phyloP scores from a whole-genome alignment of 768 basidiomycete species.

The Panaeolus papilionaceus region DNA sequence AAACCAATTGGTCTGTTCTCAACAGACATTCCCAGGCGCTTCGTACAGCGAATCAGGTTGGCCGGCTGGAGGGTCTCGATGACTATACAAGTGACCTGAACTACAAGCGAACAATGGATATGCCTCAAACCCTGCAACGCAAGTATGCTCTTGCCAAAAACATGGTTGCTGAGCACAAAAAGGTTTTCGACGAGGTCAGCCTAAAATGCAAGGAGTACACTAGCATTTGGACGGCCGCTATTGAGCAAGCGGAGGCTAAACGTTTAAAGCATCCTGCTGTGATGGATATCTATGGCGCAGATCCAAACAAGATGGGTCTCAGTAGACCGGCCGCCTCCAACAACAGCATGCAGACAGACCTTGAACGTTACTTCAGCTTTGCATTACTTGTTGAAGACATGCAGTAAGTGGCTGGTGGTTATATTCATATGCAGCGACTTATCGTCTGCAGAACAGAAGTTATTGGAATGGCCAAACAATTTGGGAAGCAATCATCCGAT shows the following conservation, averaged over 20 bases:
- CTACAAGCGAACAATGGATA: background rate
- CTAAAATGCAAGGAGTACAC: too few species aligned
- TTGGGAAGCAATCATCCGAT: too few species aligned
- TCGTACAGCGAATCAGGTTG: background rate
- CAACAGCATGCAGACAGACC: background rate
- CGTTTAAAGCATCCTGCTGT: background rate
- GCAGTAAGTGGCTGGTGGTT: background rate
- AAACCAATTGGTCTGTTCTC: slow-evolving; percentile 10
- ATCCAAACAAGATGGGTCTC: background rate
- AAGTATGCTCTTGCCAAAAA: background rate
- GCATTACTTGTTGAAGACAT: background rate
- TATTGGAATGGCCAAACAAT: too few species aligned
- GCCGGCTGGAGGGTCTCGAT: background rate
- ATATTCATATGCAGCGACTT: too few species aligned
- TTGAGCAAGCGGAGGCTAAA: background rate
- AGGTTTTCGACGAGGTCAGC: background rate
- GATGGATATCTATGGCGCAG: slow-evolving; percentile 13
- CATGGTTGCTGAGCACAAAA: background rate
- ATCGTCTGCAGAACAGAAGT: too few species aligned
- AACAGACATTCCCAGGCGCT: background rate
- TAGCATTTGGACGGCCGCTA: background rate
- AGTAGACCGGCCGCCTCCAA: background rate
- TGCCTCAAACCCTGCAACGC: background rate
- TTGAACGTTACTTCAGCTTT: background rate
- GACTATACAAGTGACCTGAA: slow-evolving; percentile 12